These are phyloP conservation scores for Kwoniella heveanensis DNA, from an alignment of 768 basidiomycete species.

Conservation along the genomic window DNA sequence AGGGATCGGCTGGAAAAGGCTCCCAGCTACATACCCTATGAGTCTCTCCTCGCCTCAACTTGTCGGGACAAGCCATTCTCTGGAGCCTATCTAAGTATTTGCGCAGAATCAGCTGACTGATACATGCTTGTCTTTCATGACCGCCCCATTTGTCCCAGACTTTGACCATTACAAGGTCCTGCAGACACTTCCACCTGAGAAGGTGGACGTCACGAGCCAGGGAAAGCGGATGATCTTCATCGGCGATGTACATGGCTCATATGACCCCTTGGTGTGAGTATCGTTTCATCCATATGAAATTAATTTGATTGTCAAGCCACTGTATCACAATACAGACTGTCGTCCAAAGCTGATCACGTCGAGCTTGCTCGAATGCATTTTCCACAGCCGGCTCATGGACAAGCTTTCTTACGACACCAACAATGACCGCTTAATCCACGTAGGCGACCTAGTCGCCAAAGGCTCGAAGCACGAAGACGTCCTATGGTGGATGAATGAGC, in stretches of 20 bases:
- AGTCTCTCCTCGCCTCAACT: too few species aligned
- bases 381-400: conserved; percentile 67
- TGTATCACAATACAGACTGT: too few species aligned
- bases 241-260: conserved; percentile 88
- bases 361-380: too few species aligned
- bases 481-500: conserved; percentile 65
- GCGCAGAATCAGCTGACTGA: too few species aligned
- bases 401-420: conserved; percentile 65
- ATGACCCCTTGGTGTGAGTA: conserved; percentile 67
- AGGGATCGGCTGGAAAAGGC: too few species aligned
- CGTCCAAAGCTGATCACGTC: too few species aligned
- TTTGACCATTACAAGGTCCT: conserved; percentile 54
- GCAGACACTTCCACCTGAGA: conserved; percentile 40
- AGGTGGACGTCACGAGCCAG: conserved; percentile 37
- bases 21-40: too few species aligned
- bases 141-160: too few species aligned
- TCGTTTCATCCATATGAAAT: not conserved
- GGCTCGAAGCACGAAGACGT: conserved; percentile 65
- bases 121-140: too few species aligned
- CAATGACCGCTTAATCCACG: conserved; percentile 73
- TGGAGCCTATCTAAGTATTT: too few species aligned
- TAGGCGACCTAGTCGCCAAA: conserved; percentile 81
- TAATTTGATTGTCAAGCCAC: too few species aligned
- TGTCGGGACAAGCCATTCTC: too few species aligned
- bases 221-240: conserved; percentile 68